phyloP scores from a whole-genome alignment of 305 asterid genomes.

The Solanum hybrid region DNA sequence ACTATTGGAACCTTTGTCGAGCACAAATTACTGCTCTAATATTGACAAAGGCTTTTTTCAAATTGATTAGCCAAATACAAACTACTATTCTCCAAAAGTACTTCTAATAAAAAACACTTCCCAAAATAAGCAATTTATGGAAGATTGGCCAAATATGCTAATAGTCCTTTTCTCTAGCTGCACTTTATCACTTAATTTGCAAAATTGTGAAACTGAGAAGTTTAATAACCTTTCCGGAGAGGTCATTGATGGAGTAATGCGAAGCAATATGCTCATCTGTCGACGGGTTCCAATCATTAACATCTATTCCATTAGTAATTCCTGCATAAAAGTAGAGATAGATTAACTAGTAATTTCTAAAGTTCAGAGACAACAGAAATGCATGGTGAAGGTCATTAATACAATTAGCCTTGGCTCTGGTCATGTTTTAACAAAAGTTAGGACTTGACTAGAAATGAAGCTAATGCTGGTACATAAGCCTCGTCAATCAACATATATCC shows the following conservation, averaged over 20 bases:
- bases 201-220: background rate
- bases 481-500: background rate
- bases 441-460: background rate
- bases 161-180: background rate
- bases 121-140: background rate
- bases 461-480: background rate
- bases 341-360: background rate
- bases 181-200: background rate
- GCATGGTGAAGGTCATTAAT: background rate
- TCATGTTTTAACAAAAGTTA: background rate
- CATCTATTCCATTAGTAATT: slow-evolving; percentile 85
- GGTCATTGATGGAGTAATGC: slow-evolving; percentile 61
- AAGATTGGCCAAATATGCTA: background rate
- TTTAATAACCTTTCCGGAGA: slow-evolving; percentile 71
- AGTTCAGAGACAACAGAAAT: background rate
- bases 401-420: background rate
- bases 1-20: background rate
- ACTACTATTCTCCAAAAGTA: background rate
- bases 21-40: background rate
- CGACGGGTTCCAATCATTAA: slow-evolving; percentile 74
- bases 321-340: slow-evolving; percentile 38
- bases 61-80: background rate
- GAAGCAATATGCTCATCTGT: slow-evolving; percentile 52
- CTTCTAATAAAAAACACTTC: background rate
- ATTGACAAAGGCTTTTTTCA: background rate